Percentiles rank a stretch among this genome's conserved stretches.
Conservation (phyloP, 1,139 yeast genomes). For the Kodamaea sp. region DNA sequence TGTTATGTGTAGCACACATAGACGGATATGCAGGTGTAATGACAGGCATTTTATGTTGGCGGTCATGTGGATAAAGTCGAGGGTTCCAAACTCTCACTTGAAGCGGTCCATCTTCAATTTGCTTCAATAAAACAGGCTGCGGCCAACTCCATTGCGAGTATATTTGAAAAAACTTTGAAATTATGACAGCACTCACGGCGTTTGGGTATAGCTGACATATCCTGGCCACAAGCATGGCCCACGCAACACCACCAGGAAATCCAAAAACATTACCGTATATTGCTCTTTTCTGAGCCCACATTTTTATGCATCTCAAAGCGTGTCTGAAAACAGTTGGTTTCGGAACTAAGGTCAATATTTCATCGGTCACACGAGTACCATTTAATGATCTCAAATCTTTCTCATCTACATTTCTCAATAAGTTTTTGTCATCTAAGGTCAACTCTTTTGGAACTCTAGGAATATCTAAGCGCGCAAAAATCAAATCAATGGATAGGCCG, state of each 20-base stretch:
- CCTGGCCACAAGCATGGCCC: constrained; percentile 98
- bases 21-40: constrained; percentile 99
- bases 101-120: constrained; percentile 93
- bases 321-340: constrained; percentile 90
- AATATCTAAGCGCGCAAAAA: constrained; percentile 76
- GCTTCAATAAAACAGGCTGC: constrained; percentile 89
- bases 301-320: constrained; percentile 84
- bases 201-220: constrained; percentile 95
- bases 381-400: constrained; percentile 83
- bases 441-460: constrained; percentile 75
- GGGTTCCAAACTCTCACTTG: constrained; percentile 99
- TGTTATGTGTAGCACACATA: constrained; percentile 98
- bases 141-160: constrained; percentile 97
- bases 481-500: constrained; percentile 88
- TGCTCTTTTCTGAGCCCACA: constrained; percentile 97
- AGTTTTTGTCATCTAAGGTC: constrained; percentile 77
- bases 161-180: constrained; percentile 83
- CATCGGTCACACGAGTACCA: constrained; percentile 97
- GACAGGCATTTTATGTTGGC: constrained; percentile 95
- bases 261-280: constrained; percentile 93
- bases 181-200: constrained; percentile 88
- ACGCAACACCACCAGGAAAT: constrained; percentile 99
- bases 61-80: constrained; percentile 77
- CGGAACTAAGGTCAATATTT: constrained; percentile 82
- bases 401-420: constrained; percentile 83